Percentiles rank a stretch among this genome's conserved stretches.
Evolutionary conservation across 139 green algal genomes (phyloP).

Genomic region (Deuterostichococcus epilithicus): DNA sequence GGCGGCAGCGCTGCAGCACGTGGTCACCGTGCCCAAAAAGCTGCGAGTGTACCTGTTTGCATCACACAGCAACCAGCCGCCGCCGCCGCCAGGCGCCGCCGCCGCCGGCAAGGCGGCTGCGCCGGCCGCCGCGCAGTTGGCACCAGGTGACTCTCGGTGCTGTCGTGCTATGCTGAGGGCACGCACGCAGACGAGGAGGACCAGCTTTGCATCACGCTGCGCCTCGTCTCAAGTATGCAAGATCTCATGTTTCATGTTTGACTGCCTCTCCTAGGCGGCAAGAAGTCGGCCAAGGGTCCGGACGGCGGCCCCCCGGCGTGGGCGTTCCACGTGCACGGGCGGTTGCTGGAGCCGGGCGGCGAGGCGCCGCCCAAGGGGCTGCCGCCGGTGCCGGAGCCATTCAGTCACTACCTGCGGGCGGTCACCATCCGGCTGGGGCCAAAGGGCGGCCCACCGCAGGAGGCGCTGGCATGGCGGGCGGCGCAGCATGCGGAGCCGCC

Average conservation of each 20-base stretch:
- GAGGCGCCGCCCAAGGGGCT: background rate
- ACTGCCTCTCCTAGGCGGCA: no score
- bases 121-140: no score
- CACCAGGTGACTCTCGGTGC: no score
- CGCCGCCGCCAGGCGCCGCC: no score
- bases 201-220: no score
- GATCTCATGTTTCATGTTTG: no score
- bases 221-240: no score
- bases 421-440: background rate
- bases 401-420: constrained; percentile 39
- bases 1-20: constrained; percentile 33
- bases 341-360: constrained; percentile 12
- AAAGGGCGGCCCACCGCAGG: background rate
- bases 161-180: background rate
- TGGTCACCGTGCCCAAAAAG: constrained; percentile 24
- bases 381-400: constrained; percentile 10
- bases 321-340: constrained; percentile 9
- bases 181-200: background rate
- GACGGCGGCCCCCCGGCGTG: constrained; percentile 16
- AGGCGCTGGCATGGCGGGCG: background rate
- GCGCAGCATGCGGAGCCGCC: background rate
- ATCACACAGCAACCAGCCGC: constrained; percentile 33
- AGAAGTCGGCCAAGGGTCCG: background rate
- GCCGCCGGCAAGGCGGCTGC: no score
- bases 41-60: constrained; percentile 60